Evolutionary conservation across 768 basidiomycete species (phyloP), one percentile per base, ranked within the genome.

Genomic region (Lactifluus piperatus): DNA sequence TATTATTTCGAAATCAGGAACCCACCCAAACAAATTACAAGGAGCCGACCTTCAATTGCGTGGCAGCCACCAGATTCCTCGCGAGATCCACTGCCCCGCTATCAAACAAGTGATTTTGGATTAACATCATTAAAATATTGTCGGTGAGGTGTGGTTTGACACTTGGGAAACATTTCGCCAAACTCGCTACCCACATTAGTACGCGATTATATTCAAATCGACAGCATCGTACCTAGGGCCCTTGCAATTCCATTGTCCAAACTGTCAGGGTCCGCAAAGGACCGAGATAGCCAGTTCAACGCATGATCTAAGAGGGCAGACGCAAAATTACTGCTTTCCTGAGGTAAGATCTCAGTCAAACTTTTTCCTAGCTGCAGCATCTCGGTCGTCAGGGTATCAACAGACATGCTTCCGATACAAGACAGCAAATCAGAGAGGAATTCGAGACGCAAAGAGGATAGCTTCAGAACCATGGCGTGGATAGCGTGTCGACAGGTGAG

Each of bases 101-200:
- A 54, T 78, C 75, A 1, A 72, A 63, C 18, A 94, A 72, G n/a
- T 78, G 78, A 57, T 79, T 74, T 67, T 85, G 86, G 44, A 88
- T 74, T 18, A 81, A 74, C 1, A 81, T 79, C 7, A 80, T 79
- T 20, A 94, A 63, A 18, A 92, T 69, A 1, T 89, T 84, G 59
- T 97, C 93, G 1, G 81, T 83, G 9, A 86, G 67, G 63, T 87
- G 81, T 0, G 73, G 55, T 8, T 63, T 61, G 67, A 65, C 22
- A 75, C 57, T 37, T 78, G 68, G 1, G 49, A 61, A 34, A 62
- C 53, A 76, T 76, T 57, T 58, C n/a, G 56, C 48, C 36, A 67
- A n/a, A 37, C 27, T 39, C 27, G 37, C 66, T 66, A 30, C 36
- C 56, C 27, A 27, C 18, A 58, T 55, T 41, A 50, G 53, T 47